Evolutionary conservation across 148 eudicot genomes (phyloP).

Genomic region (Amaranthus palmeri): DNA sequence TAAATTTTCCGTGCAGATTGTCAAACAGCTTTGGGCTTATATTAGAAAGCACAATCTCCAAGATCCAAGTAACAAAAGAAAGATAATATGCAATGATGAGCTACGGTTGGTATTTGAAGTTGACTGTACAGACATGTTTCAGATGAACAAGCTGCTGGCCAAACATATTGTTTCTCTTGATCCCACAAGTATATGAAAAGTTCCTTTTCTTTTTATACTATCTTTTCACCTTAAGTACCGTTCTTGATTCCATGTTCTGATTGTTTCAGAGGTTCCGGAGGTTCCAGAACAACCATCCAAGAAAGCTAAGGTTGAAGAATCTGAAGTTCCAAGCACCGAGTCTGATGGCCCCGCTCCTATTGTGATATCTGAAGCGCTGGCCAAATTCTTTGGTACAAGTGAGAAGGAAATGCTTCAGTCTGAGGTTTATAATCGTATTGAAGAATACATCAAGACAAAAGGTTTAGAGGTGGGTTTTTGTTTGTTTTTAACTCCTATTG

Average conservation of each 20-base stretch:
- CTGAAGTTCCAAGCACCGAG: constrained; percentile 31
- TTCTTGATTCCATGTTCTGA: constrained; percentile 11
- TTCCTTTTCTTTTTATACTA: neutral
- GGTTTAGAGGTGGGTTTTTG: constrained; percentile 39
- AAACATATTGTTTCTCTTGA: constrained; percentile 39
- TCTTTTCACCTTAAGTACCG: constrained; percentile 2
- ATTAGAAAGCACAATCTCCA: constrained; percentile 93
- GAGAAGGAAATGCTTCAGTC: constrained; percentile 38
- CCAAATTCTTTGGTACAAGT: constrained; percentile 37
- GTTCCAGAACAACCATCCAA: constrained; percentile 29
- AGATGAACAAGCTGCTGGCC: constrained; percentile 50
- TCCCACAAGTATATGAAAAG: constrained; percentile 22
- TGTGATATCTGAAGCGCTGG: constrained; percentile 42
- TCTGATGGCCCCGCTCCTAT: constrained; percentile 19
- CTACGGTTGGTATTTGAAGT: constrained; percentile 42
- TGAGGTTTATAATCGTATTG: constrained; percentile 34
- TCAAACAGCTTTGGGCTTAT: constrained; percentile 92
- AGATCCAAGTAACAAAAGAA: constrained; percentile 93
- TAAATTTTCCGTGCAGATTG: constrained; percentile 50
- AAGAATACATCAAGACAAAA: constrained; percentile 37
- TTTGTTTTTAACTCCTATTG: neutral
- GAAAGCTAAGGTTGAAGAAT: constrained; percentile 33
- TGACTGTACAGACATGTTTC: constrained; percentile 48
- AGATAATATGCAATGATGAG: constrained; percentile 46
- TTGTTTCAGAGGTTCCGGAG: constrained; percentile 24